Evolutionary conservation across 495 filamentous ascomycete species (phyloP), one percentile per base, ranked within the genome.

Genomic region (Lichina pygmaea): DNA sequence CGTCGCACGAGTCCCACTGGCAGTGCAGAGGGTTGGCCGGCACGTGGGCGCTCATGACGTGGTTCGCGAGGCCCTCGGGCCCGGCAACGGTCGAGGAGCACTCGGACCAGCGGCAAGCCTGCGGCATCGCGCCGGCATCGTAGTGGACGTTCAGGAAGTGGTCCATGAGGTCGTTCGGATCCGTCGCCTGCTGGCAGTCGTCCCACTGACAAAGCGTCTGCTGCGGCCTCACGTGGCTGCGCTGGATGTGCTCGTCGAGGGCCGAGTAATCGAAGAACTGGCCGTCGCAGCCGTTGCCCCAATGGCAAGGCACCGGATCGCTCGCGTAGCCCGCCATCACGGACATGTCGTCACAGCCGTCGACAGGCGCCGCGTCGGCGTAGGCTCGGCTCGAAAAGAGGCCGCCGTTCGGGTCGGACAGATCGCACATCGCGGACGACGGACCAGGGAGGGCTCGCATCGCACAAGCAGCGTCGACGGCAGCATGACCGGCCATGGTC

Each of bases 51-150:
- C 50, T 36, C 44, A 52, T 42, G n/a, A 50, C 34, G 33, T 56
- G 51, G 6, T 42, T 24, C 33, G 50, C 46, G 11, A 55, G 43
- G 24, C 48, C 46, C 24, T 52, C 47, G 9, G 16, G 32, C 15
- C 47, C 41, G 8, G 16, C 30, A 32, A 51, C 49, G 7, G 34
- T 41, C 8, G 43, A 54, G 17, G 51, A 50, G 44, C 59, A 62
- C 45, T 53, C 57, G 33, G 52, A 49, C 59, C 59, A 61, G 34
- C 55, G 52, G 45, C 60, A 61, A 8, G 52, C 47, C 45, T 60
- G 58, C 2, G 15, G 42, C 16, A 17, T 16, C 17, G 12, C 2
- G 34, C 32, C 24, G 7, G 44, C 45, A 0, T 52, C 48, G 11
- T 49, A 7, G 42, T 44, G 40, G 15, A 37, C 44, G 31, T 33